Evolutionary conservation across 129 eudicot genomes (phyloP).

Genomic region (Smallanthus sonchifolius): DNA sequence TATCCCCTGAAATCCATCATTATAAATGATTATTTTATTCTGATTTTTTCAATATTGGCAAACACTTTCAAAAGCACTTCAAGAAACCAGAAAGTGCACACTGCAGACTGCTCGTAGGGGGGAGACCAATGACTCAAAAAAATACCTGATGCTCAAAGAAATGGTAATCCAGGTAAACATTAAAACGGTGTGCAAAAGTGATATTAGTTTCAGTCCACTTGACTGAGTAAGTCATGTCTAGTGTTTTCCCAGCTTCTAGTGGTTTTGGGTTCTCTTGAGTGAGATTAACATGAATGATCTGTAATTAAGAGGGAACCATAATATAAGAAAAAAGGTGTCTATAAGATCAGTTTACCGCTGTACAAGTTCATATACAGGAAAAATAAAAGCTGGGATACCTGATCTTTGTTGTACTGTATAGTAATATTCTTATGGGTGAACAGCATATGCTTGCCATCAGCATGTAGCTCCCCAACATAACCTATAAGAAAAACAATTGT

Average conservation of each 20-base stretch:
- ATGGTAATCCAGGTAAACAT: constrained; percentile 94
- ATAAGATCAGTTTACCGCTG: constrained; percentile 10
- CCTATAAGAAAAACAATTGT: constrained; percentile 38
- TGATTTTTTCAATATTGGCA: not conserved
- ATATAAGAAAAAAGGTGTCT: not conserved
- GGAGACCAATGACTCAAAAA: not conserved
- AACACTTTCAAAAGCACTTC: not conserved
- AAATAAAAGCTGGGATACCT: constrained; percentile 37
- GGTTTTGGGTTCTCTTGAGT: constrained; percentile 87
- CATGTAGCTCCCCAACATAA: constrained; percentile 83
- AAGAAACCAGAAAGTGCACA: not conserved
- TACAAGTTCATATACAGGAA: not conserved
- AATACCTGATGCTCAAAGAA: constrained; percentile 97
- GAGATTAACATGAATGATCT: constrained; percentile 96
- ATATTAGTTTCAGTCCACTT: constrained; percentile 76
- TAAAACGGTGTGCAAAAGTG: constrained; percentile 79
- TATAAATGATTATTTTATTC: not conserved
- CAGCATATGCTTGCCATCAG: constrained; percentile 81
- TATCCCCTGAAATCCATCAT: not conserved
- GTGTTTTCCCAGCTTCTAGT: constrained; percentile 70
- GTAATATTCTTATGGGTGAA: constrained; percentile 69
- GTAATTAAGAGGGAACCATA: constrained; percentile 26
- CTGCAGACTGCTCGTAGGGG: not conserved
- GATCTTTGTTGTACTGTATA: constrained; percentile 78
- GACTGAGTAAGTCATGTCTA: constrained; percentile 90